A percentile compares a stretch with the other conserved stretches of the same genome.
Evolutionary conservation across 129 eudicot genomes (phyloP).

Genomic region (Ambrosia artemisiifolia): DNA sequence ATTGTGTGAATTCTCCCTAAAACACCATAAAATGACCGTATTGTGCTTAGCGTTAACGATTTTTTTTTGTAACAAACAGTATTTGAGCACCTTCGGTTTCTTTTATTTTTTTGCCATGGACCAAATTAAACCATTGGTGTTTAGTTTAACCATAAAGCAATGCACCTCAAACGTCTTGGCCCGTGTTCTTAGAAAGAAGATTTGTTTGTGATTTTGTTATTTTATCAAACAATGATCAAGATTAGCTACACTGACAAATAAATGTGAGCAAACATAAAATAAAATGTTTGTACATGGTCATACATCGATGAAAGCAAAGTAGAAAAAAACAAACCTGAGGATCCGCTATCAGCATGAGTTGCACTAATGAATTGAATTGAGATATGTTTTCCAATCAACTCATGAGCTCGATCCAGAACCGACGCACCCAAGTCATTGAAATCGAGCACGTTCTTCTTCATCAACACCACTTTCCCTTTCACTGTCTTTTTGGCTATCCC

Average conservation of each 20-base stretch:
- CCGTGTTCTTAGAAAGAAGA: no score
- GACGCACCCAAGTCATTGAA: slow-evolving; percentile 35
- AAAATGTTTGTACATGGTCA: neutral
- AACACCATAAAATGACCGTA: no score
- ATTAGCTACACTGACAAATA: neutral
- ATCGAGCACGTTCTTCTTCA: slow-evolving; percentile 55
- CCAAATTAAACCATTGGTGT: no score
- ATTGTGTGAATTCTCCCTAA: no score
- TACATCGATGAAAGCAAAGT: neutral
- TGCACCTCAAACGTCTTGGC: no score
- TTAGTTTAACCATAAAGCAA: no score
- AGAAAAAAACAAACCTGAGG: slow-evolving; percentile 10
- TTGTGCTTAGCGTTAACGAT: no score
- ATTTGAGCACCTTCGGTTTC: no score
- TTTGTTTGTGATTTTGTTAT: neutral
- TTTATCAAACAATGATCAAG: neutral
- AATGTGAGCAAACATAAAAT: neutral
- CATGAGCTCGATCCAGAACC: slow-evolving; percentile 43
- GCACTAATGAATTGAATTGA: slow-evolving; percentile 52
- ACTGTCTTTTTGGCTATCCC: slow-evolving; percentile 18
- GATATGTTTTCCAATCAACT: slow-evolving; percentile 32
- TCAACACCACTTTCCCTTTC: slow-evolving; percentile 48
- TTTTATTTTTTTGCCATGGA: no score
- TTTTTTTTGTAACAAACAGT: no score
- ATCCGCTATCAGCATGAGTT: slow-evolving; percentile 15